Base-by-base conservation (phyloP, 768 basidiomycete species). In the Russula emetica region DNA sequence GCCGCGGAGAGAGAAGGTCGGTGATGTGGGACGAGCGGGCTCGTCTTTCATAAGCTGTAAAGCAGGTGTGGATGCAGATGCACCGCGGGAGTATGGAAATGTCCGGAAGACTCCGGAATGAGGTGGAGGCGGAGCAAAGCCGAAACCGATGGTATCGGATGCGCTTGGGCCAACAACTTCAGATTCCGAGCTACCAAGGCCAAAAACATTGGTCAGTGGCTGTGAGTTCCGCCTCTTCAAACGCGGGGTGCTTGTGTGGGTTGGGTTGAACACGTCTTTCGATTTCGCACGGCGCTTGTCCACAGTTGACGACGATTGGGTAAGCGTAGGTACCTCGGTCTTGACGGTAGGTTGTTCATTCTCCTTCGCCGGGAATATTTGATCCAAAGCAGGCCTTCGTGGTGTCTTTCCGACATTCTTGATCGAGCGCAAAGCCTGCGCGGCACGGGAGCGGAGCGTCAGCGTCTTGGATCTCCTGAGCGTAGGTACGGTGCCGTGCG, bases 391-490 rank as follows among this genome's bases (percentile, higher is more conserved):
- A 13, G 64, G 36, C 42, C 61, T 70, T 13, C 71, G 66, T 22
- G 61, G 60, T 28, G 30, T 55, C 64, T 69, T 73, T 22, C 71
- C 71, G 36, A 73, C 73, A 60, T 74, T 75, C 72, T 73, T 73
- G 66, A 76, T 75, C 9, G 75, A 76, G 60, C 71, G 71, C 51
- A 76, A 66, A 9, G 75, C 75, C 63, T 76, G 71, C 22, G 70
- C 66, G 6, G 75, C 75, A 8, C 75, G 72, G 18, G 73, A 72
- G 40, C 72, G 70, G 69, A 76, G 72, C 10, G 72, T 75, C 66
- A 76, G 72, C 8, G 73, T 75, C 66, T 67, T 74, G 38, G 72
- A 71, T 65, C 72, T 74, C 69, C 71, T 72, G 62, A 72, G 52
- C 20, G 30, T 42, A 20, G 45, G 63, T n/a, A 67, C 61, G 42